Evolutionary conservation across 1,284 basidiomycete genomes (phyloP), one percentile per base, ranked within the genome.

Genomic region (Heterobasidion irregulare): DNA sequence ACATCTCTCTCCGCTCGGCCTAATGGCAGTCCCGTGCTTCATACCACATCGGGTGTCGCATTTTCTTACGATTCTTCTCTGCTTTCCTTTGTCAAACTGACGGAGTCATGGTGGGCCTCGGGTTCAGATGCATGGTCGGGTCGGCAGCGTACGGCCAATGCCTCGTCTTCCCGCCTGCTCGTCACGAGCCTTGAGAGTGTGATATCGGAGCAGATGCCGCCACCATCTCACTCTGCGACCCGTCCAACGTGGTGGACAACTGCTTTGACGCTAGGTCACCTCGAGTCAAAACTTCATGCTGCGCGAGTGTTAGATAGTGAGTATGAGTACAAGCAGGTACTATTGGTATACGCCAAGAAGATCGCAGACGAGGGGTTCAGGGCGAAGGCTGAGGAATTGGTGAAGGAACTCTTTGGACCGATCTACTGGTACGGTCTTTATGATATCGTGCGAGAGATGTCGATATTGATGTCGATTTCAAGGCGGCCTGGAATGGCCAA

Each of bases 351-450:
- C 68, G 85, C 90, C 50, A 88, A 83, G 73, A 84, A 81, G 69
- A 75, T 97, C 49, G 90, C 85, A 38, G 89, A 95, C 61, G 92
- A 94, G 66, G 90, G 87, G 0, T 92, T 93, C 68, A 75, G 82
- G 58, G 86, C 75, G 34, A 92, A 93, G 65, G 93, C 85, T 8
- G 92, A 94, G 67, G 94, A 96, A 68, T 70, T 98, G 53, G 79
- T 94, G 50, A 85, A 79, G 66, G 94, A 95, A 59, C 74, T 97
- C 43, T 85, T 91, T 63, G 94, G 94, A 8, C 93, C 93, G 0
- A 71, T 93, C 48, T 94, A 90, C 69, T 87, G 84, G 90, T 91
- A 26, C 26, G 26, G 61, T 54, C 1, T 13, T 13, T 33, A 16
- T 8, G 50, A 16, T 19, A 38, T 50, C 36, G 10, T 44, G 43